Evolutionary conservation across 352 stramenopile genomes (phyloP), one percentile per base, ranked within the genome.

Genomic region (Phytophthora meadii): DNA sequence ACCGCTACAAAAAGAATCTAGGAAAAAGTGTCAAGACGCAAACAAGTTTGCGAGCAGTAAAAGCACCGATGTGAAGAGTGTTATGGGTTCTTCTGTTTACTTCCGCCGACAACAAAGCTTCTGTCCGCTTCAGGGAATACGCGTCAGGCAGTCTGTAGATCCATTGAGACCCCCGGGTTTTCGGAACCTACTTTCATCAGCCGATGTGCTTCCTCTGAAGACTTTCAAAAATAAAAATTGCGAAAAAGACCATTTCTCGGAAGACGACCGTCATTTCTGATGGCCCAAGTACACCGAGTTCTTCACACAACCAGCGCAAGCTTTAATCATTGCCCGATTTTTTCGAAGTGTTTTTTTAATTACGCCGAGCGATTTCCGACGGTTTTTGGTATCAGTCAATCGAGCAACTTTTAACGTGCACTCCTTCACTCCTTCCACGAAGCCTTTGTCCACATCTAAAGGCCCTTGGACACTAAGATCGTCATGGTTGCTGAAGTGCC

Each of bases 241-340:
- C 25, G 19, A 5, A 8, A 22, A 69, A n/a, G 24, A 37, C 5
- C 17, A 15, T 12, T 8, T n/a, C 8, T 28, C 46, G 4, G 47
- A 61, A 15, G 36, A 59, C 19, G 19, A 53, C 61, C 14, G 25
- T 30, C 17, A 42, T 40, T 11, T 25, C 34, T 9, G 34, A 45
- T 28, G 32, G 37, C 17, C 36, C 19, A 22, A 34, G 12, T 4
- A 27, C 9, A 19, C 55, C 17, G 12, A 14, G 30, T 11, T 55
- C 49, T 28, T 4, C 28, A 11, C 55, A 27, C 4, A 27, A 60
- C 4, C 77, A 81, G 46, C 46, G 67, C n/a, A 69, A 70, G 79
- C 79, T 4, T 54, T 65, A 14, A 88, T 89, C 49, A 88, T 91
- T 44, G 70, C 83, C 4, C 70, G 76, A 10, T 90, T 91, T 57